A percentile compares a stretch with the other conserved stretches of the same genome.
Evolutionary conservation across 352 stramenopile genomes (phyloP).

Genomic region (Globisporangium irregulare): DNA sequence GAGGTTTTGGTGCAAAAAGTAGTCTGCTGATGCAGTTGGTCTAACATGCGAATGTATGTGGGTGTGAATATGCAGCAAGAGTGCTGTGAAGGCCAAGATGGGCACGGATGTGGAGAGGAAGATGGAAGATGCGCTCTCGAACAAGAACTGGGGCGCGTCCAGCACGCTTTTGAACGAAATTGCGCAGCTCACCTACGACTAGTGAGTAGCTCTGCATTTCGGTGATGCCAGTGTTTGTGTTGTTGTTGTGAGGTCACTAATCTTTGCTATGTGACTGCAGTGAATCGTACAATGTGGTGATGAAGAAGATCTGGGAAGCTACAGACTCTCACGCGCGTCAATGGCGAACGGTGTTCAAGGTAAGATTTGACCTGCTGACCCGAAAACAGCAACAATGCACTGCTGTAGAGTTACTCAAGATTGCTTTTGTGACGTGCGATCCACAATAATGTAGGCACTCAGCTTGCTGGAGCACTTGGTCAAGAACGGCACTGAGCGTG

Average conservation of each 20-base stretch:
- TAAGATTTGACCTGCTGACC: conserved; percentile 10
- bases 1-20: background rate
- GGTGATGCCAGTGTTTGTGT: background rate
- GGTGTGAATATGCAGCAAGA: conserved; percentile 50
- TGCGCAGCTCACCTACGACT: conserved; percentile 96
- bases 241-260: background rate
- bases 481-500: conserved; percentile 97
- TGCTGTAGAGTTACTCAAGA: background rate
- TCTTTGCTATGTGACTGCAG: conserved; percentile 30
- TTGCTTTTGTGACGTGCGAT: background rate
- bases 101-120: conserved; percentile 86
- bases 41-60: background rate
- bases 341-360: conserved; percentile 98
- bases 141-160: conserved; percentile 99
- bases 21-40: background rate
- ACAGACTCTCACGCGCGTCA: conserved; percentile 86
- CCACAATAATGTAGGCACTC: conserved; percentile 35
- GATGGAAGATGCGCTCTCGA: conserved; percentile 95
- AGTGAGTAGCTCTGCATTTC: conserved; percentile 36
- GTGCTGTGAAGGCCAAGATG: conserved; percentile 82
- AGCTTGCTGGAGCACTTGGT: conserved; percentile 97
- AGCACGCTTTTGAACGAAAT: conserved; percentile 98
- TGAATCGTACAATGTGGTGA: conserved; percentile 87
- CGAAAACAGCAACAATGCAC: background rate
- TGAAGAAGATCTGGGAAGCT: conserved; percentile 95